Conservation (phyloP, 2,329 filamentous ascomycete genomes). For the Hawksworthiomyces lignivorus region DNA sequence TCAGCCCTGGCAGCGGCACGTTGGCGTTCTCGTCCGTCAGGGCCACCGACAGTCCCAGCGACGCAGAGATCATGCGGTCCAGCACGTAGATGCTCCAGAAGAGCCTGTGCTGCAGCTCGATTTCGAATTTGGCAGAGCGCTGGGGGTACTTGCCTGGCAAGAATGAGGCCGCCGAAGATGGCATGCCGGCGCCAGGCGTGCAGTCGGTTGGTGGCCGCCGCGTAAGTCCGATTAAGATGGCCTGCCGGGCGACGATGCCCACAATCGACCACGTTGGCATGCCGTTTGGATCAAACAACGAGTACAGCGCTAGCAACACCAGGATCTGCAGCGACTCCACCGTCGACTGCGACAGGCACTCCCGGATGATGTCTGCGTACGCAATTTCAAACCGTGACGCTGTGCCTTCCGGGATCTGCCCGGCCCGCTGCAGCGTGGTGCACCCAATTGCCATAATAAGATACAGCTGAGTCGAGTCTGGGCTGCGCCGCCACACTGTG, state of each 20-base stretch:
- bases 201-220: conserved; percentile 7
- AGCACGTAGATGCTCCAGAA: conserved; percentile 39
- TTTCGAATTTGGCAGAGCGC: too few species aligned
- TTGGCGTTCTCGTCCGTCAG: conserved; percentile 31
- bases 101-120: conserved; percentile 27
- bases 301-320: conserved; percentile 34
- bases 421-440: conserved; percentile 34
- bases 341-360: conserved; percentile 28
- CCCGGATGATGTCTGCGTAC: conserved; percentile 33
- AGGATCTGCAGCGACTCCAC: conserved; percentile 33
- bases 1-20: conserved; percentile 35
- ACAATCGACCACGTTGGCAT: conserved; percentile 32
- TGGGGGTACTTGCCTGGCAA: too few species aligned
- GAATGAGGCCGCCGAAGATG: not conserved
- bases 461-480: conserved; percentile 29
- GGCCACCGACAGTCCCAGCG: conserved; percentile 31
- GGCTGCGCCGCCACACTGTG: too few species aligned
- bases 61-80: conserved; percentile 37
- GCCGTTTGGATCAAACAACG: conserved; percentile 33
- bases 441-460: conserved; percentile 40
- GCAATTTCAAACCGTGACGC: conserved; percentile 27
- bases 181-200: too few species aligned
- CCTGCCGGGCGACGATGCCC: conserved; percentile 31
- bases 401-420: conserved; percentile 28
- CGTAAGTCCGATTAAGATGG: conserved; percentile 30